These are phyloP conservation scores for Hypomontagnella monticulosa DNA, from an alignment of 495 filamentous ascomycete genomes.

Conservation along the genomic window DNA sequence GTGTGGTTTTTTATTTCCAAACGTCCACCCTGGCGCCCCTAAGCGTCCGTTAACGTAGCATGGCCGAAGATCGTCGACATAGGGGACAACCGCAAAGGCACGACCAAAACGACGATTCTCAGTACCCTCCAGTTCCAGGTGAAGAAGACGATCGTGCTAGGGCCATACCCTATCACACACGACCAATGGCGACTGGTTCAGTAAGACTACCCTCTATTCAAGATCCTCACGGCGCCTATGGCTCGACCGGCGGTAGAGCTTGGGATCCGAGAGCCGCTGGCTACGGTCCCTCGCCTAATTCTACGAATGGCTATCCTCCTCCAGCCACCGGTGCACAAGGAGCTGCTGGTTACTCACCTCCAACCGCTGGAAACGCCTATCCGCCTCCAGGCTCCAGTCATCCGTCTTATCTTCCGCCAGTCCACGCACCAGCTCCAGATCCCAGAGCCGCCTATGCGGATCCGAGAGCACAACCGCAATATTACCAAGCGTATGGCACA, in stretches of 20 bases:
- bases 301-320: slow-evolving; percentile 42
- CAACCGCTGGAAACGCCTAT: slow-evolving; percentile 28
- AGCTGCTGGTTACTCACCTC: slow-evolving; percentile 39
- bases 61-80: slow-evolving; percentile 56
- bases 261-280: slow-evolving; percentile 32
- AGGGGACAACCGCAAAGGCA: slow-evolving; percentile 52
- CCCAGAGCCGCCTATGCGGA: slow-evolving; percentile 37
- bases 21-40: slow-evolving; percentile 39
- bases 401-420: slow-evolving; percentile 38
- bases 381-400: slow-evolving; percentile 38
- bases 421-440: slow-evolving; percentile 35
- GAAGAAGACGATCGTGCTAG: slow-evolving; percentile 57
- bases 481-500: slow-evolving; percentile 26
- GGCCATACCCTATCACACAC: slow-evolving; percentile 47
- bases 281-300: slow-evolving; percentile 40
- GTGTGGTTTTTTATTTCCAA: slow-evolving; percentile 29
- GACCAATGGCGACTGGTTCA: slow-evolving; percentile 43
- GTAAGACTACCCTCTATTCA: slow-evolving; percentile 52
- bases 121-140: slow-evolving; percentile 59
- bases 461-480: slow-evolving; percentile 28
- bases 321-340: slow-evolving; percentile 32
- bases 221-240: slow-evolving; percentile 43
- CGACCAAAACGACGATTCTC: slow-evolving; percentile 49
- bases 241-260: slow-evolving; percentile 25
- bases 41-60: slow-evolving; percentile 47